Evolutionary conservation across 495 filamentous ascomycete species (phyloP), one percentile per base, ranked within the genome.

Genomic region (Pyrenopolyporus hunteri): DNA sequence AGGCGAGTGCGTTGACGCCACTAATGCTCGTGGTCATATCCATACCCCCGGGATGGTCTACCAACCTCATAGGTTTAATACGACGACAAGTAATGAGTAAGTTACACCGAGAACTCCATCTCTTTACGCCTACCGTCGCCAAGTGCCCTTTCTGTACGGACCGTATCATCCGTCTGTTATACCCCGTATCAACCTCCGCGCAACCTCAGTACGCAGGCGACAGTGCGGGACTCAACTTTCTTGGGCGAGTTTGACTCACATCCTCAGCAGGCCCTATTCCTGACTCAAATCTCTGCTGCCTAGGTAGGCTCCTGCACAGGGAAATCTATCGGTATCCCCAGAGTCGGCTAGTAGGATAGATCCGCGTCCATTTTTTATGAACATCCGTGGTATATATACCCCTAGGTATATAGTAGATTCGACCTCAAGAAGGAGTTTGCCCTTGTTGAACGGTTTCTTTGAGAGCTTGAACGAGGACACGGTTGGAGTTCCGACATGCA

Each of bases 401-500:
- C n/a, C n/a, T n/a, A n/a, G n/a, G n/a, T n/a, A n/a, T n/a, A n/a
- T 7, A 16, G 14, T 13, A 37, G 32, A n/a, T 57, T n/a, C 20
- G 13, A 37, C 20, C 29, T 71, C 63, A 69, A 40, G 66, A 60
- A 11, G 50, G 39, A 19, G 52, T 57, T 44, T 71, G 47, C 10
- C 43, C 66, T 47, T 57, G 63, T 6, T 37, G 33, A 20, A 76
- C 60, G 1, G 74, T 73, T 45, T 77, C 74, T 13, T 66, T 63
- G 1, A 80, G 57, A 47, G 71, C 72, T 9, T 68, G 68, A 8
- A 76, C 61, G 14, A 80, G 65, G 17, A 80, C 78, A n/a, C 66
- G 64, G 40, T 77, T 79, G 6, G 77, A 69, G 43, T 67, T 75
- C 13, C 61, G 72, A 14, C 75, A 79, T 1, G 79, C 79, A 26